These are phyloP conservation scores for Skeletonema costatum DNA, from an alignment of 108 stramenopile species.

Conservation along the genomic window DNA sequence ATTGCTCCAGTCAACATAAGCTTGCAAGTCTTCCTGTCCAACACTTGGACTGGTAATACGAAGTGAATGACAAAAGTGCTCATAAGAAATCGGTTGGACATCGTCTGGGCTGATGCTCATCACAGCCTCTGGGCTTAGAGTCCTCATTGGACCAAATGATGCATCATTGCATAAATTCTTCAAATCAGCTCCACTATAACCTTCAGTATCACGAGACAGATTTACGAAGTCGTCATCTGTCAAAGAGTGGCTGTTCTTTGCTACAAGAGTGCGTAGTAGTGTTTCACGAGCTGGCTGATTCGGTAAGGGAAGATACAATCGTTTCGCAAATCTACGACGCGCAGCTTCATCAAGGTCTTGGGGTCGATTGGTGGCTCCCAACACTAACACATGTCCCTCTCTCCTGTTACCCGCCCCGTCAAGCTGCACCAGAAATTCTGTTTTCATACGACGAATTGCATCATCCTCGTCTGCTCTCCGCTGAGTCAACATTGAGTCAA, in stretches of 20 bases:
- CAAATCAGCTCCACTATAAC: slow-evolving; percentile 95
- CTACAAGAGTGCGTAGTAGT: slow-evolving; percentile 82
- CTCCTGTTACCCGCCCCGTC: slow-evolving; percentile 86
- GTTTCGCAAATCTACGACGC: slow-evolving; percentile 87
- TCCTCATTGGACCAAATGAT: slow-evolving; percentile 93
- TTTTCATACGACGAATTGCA: slow-evolving; percentile 91
- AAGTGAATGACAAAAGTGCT: slow-evolving; percentile 86
- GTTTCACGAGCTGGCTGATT: slow-evolving; percentile 66
- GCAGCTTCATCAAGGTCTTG: slow-evolving; percentile 99
- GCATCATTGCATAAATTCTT: slow-evolving; percentile 90
- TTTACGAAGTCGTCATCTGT: slow-evolving; percentile 66
- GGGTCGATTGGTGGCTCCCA: slow-evolving; percentile 98
- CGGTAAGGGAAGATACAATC: slow-evolving; percentile 97
- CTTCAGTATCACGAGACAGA: slow-evolving; percentile 78
- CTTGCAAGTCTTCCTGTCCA: slow-evolving; percentile 73
- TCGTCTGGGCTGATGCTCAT: slow-evolving; percentile 52
- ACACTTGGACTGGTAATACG: slow-evolving; percentile 86
- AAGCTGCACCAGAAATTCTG: slow-evolving; percentile 92
- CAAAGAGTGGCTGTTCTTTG: slow-evolving; percentile 80
- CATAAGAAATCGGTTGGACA: slow-evolving; percentile 86
- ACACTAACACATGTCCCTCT: slow-evolving; percentile 88
- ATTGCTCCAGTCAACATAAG: slow-evolving; percentile 77
- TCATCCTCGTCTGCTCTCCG: slow-evolving; percentile 93
- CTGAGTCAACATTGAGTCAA: slow-evolving; percentile 93
- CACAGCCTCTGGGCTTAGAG: not conserved